These are phyloP conservation scores for Aspergillus sp. DNA, from an alignment of 2,329 filamentous ascomycete species.

Conservation along the genomic window DNA sequence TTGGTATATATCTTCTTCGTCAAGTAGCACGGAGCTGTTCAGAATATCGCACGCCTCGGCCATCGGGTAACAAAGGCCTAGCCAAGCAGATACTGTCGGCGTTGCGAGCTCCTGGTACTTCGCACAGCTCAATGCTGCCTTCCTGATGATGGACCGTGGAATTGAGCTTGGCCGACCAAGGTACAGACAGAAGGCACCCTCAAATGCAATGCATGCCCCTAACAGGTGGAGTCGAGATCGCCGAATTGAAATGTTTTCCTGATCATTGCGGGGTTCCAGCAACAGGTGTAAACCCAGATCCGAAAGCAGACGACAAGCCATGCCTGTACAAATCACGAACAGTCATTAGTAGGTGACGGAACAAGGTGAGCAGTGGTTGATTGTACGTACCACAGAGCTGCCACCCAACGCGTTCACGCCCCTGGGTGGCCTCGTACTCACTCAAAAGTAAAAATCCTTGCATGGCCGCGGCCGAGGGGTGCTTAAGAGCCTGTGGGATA, in stretches of 20 bases:
- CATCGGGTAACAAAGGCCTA: not conserved
- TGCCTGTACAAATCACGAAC: not conserved
- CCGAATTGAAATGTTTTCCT: not conserved
- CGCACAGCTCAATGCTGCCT: not conserved
- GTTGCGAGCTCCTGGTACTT: not conserved
- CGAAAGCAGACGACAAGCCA: not conserved
- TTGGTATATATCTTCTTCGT: not conserved
- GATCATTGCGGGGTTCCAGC: not conserved
- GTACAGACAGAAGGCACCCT: not conserved
- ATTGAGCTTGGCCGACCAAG: not conserved
- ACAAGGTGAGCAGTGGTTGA: too few species aligned
- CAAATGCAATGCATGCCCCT: not conserved
- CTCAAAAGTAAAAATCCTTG: not conserved
- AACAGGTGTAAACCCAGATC: not conserved
- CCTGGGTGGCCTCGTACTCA: not conserved
- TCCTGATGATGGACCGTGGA: not conserved
- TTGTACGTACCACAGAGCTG: not conserved
- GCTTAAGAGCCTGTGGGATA: not conserved
- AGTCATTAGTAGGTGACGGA: not conserved
- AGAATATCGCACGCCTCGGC: not conserved
- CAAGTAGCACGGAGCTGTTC: not conserved
- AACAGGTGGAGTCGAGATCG: not conserved
- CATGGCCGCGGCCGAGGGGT: not conserved
- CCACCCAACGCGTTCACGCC: not conserved
- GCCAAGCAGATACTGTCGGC: not conserved